Percentiles rank a stretch among this genome's conserved stretches.
Evolutionary conservation across 306 rosid species (phyloP).

Genomic region (Inga oerstediana): DNA sequence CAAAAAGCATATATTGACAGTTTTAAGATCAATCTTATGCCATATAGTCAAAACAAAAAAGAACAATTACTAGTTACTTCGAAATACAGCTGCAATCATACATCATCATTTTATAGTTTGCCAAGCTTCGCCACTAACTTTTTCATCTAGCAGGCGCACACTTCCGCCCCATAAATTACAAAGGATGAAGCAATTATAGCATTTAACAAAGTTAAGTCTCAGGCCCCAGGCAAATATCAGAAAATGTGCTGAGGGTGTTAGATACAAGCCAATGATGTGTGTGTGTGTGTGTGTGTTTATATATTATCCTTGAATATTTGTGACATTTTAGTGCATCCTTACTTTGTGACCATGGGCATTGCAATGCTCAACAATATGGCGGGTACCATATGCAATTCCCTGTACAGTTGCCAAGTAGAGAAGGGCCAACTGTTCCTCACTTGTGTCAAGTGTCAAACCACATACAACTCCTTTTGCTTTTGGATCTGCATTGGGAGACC

Average conservation of each 20-base stretch:
- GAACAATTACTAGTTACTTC: background rate
- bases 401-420: conserved; percentile 87
- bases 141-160: background rate
- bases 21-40: background rate
- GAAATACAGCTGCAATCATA: background rate
- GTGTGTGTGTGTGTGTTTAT: background rate
- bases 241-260: conserved; percentile 14
- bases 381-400: conserved; percentile 95
- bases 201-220: conserved; percentile 14
- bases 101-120: conserved; percentile 2
- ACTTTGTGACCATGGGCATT: conserved; percentile 92
- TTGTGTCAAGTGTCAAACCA: conserved; percentile 90
- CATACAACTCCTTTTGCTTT: conserved; percentile 81
- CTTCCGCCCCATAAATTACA: conserved; percentile 15
- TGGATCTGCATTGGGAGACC: conserved; percentile 98
- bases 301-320: conserved; percentile 34
- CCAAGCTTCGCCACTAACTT: conserved; percentile 6
- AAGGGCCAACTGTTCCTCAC: conserved; percentile 82
- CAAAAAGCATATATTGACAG: conserved; percentile 9
- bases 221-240: background rate
- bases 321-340: conserved; percentile 44
- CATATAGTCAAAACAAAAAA: background rate
- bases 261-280: conserved; percentile 20
- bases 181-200: background rate
- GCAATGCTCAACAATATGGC: conserved; percentile 96